Base-by-base conservation (phyloP, 257 asterid genomes). In the Ocimum tenuiflorum region DNA sequence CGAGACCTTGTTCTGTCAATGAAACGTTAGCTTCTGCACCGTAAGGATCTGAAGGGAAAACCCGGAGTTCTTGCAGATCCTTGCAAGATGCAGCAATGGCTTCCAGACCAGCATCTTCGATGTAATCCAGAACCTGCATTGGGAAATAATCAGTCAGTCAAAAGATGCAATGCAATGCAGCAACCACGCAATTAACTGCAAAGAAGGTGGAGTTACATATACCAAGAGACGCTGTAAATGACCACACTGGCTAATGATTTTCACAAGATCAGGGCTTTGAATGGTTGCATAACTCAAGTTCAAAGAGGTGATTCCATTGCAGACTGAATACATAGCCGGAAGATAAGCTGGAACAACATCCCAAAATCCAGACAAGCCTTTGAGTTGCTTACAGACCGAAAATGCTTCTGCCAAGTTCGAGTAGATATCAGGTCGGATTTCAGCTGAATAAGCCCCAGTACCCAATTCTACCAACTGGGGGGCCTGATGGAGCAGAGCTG, bases 1-100 rank as follows among this genome's bases (percentile, higher is more conserved):
- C 95, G 23, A 90, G 97, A 45, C 97, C 97, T 57, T 80, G 81
- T 75, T 90, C 97, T 1, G 97, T 90, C 77, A 90, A 81, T 46
- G 81, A 72, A 4, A 86, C 88, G n/a, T 90, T 77, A 24, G 79
- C 84, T 36, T 82, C 95, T 27, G 73, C 90, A 45, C 79, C 95
- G 47, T 56, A 87, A 19, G 95, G 97, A 19, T 87, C 95, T 0
- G 97, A 90, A 29, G 95, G 97, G 59, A 90, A 90, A 14, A 90
- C 97, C 35, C 97, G 79, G 39, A 90, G 87, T 54, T 90, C 97
- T 60, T 80, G 88, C 59, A 90, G 74, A 78, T 85, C 90, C 83
- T 87, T 90, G 81, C 97, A 90, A 49, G 85, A 75, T 15, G 80
- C 56, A 11, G 95, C 86, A 39, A 90, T 73, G 29, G 83, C 77